phyloP scores from a whole-genome alignment of 2,329 filamentous ascomycete genomes.

The Tolypocladium ovalisporum region DNA sequence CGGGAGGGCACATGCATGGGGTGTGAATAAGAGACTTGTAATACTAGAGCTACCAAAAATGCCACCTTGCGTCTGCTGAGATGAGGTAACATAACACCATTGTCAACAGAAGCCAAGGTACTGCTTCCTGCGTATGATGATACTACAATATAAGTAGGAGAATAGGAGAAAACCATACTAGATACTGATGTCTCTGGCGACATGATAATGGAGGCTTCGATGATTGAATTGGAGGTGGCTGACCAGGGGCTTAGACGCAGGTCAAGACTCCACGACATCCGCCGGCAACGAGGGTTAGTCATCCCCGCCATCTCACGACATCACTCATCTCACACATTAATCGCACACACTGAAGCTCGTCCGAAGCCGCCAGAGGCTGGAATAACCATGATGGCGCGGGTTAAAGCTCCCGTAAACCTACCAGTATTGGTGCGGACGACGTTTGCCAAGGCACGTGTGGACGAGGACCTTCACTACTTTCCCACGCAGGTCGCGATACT shows the following conservation, averaged over 20 bases:
- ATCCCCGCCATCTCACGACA: neutral
- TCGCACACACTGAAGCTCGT: neutral
- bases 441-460: constrained; percentile 35
- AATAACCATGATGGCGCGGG: constrained; percentile 21
- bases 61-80: no score
- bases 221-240: no score
- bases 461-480: constrained; percentile 41
- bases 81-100: no score
- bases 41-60: neutral
- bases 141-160: no score
- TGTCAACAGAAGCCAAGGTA: no score
- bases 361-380: neutral
- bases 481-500: constrained; percentile 41
- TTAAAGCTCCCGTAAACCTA: constrained; percentile 33
- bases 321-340: neutral
- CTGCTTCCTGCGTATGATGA: no score
- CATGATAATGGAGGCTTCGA: no score
- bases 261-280: no score
- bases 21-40: neutral
- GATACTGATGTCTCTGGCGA: no score
- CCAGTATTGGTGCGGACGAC: constrained; percentile 38
- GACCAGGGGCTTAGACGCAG: no score
- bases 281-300: neutral
- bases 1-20: neutral
- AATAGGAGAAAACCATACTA: no score